phyloP scores from a whole-genome alignment of 2,329 filamentous ascomycete species.

The Aspergillus viridinutans region DNA sequence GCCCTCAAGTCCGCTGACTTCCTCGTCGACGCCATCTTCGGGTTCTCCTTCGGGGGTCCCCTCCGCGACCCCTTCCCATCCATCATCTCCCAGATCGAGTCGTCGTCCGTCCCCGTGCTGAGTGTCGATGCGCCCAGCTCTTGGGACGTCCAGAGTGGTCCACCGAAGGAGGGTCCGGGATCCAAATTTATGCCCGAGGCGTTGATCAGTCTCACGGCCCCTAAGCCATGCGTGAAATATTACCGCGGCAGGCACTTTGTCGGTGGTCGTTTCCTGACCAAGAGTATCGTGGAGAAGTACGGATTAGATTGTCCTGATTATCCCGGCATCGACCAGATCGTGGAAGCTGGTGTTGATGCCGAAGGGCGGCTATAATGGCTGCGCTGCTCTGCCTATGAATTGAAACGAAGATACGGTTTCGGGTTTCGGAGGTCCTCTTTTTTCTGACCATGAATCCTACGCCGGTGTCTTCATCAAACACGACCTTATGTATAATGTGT shows the following conservation, averaged over 20 bases:
- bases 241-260: constrained; percentile 89
- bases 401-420: not conserved
- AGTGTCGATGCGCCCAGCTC: constrained; percentile 90
- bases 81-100: constrained; percentile 73
- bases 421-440: too few species aligned
- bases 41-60: constrained; percentile 88
- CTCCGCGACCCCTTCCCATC: constrained; percentile 86
- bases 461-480: not conserved
- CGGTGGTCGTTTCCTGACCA: constrained; percentile 82
- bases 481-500: not conserved
- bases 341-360: constrained; percentile 59
- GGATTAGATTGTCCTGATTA: constrained; percentile 78
- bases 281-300: constrained; percentile 77
- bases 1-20: constrained; percentile 69
- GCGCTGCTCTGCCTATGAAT: not conserved
- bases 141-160: constrained; percentile 88
- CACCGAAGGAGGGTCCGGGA: constrained; percentile 71
- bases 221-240: constrained; percentile 80
- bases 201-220: constrained; percentile 84
- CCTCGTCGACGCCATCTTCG: constrained; percentile 89
- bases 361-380: constrained; percentile 30
- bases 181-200: constrained; percentile 74
- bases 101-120: constrained; percentile 70
- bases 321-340: constrained; percentile 80
- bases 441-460: too few species aligned